Evolutionary conservation across 164 flowering plant genomes (phyloP).

Genomic region (Stephania yunnanensis): DNA sequence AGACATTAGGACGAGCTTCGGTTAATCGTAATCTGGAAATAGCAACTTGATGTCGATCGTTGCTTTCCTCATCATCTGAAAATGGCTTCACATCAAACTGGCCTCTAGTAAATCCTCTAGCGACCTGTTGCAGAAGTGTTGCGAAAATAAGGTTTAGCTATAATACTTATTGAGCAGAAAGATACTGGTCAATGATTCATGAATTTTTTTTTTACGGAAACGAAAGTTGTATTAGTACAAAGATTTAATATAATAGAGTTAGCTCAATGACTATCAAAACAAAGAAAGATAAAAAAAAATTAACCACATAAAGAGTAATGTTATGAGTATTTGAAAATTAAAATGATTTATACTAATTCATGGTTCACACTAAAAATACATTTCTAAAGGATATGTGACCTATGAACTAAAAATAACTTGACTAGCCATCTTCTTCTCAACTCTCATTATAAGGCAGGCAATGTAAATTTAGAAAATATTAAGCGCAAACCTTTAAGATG

Average conservation of each 20-base stretch:
- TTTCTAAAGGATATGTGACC: background rate
- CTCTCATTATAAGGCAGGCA: background rate
- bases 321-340: too few species aligned
- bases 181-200: too few species aligned
- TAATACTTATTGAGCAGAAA: too few species aligned
- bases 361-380: too few species aligned
- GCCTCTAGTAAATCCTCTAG: conserved; percentile 71
- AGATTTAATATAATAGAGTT: too few species aligned
- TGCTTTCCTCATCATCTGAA: conserved; percentile 38
- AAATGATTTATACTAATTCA: too few species aligned
- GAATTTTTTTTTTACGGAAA: too few species aligned
- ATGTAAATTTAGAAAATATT: background rate
- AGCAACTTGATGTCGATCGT: conserved; percentile 34
- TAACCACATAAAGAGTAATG: too few species aligned
- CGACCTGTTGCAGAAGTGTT: conserved; percentile 44
- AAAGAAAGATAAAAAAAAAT: background rate
- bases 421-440: background rate
- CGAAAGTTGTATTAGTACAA: too few species aligned
- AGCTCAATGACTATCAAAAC: too few species aligned
- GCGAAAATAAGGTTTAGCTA: background rate
- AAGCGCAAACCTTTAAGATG: conserved; percentile 57
- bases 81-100: conserved; percentile 66
- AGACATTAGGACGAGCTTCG: conserved; percentile 26
- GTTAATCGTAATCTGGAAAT: conserved; percentile 43
- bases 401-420: background rate